Evolutionary conservation across 2,329 filamentous ascomycete genomes (phyloP).

Genomic region (Stemphylium lycopersici): DNA sequence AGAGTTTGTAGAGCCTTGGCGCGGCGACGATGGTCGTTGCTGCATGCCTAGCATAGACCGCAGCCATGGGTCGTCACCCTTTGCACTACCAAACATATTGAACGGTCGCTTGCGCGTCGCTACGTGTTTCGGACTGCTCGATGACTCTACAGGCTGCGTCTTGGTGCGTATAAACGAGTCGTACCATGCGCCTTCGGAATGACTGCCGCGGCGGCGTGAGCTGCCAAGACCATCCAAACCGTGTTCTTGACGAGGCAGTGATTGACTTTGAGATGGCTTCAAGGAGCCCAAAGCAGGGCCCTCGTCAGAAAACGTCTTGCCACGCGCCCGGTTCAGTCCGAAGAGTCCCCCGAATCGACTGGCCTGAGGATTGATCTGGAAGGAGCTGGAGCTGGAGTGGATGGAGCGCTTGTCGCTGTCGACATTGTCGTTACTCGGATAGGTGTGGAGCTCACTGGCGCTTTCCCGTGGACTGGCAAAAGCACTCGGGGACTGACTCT

Average conservation of each 20-base stretch:
- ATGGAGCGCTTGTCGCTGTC: conserved; percentile 56
- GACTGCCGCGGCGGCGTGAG: conserved; percentile 61
- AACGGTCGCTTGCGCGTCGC: conserved; percentile 55
- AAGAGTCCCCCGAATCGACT: conserved; percentile 66
- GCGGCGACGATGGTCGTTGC: conserved; percentile 58
- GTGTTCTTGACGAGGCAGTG: conserved; percentile 68
- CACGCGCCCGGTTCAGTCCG: conserved; percentile 63
- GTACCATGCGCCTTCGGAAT: conserved; percentile 62
- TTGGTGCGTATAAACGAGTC: conserved; percentile 54
- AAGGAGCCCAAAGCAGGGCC: conserved; percentile 72
- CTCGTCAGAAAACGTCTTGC: conserved; percentile 66
- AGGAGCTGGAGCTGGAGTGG: conserved; percentile 57
- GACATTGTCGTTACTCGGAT: conserved; percentile 48
- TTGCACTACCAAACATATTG: conserved; percentile 59
- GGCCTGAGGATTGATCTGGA: conserved; percentile 54
- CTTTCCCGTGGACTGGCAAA: conserved; percentile 58
- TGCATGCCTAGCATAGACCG: conserved; percentile 50
- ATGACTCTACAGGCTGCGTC: conserved; percentile 40
- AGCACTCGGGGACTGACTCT: conserved; percentile 52
- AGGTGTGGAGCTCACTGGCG: conserved; percentile 50
- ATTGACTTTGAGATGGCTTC: conserved; percentile 76
- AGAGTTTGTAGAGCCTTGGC: conserved; percentile 72
- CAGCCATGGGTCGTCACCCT: conserved; percentile 56
- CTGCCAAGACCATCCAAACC: conserved; percentile 56
- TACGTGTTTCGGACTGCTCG: conserved; percentile 46